These are phyloP conservation scores for Rhododendron vialii DNA, from an alignment of 148 eudicot species.

Conservation along the genomic window DNA sequence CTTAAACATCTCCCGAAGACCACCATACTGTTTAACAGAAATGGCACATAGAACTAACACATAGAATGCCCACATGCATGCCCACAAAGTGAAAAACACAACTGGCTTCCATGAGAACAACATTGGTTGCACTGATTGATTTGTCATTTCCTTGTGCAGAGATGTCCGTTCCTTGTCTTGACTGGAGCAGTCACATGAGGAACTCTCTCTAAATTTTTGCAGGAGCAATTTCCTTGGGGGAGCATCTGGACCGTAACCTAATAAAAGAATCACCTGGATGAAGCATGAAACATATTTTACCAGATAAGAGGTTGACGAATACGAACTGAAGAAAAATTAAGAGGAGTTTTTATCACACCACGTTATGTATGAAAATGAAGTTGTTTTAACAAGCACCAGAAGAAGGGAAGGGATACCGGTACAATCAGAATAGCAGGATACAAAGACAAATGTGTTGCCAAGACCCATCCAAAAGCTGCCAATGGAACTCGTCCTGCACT, in stretches of 20 bases:
- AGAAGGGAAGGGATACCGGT: constrained; percentile 54
- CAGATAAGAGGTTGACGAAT: background rate
- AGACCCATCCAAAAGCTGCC: constrained; percentile 90
- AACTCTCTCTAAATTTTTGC: constrained; percentile 20
- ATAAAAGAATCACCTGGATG: constrained; percentile 60
- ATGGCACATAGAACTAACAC: constrained; percentile 62
- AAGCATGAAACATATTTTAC: background rate
- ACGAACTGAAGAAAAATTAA: background rate
- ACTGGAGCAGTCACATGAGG: constrained; percentile 15
- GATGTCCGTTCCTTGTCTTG: constrained; percentile 22
- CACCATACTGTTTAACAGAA: constrained; percentile 66
- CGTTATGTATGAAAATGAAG: background rate
- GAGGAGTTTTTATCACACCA: background rate
- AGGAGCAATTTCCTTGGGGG: constrained; percentile 73
- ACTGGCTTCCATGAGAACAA: constrained; percentile 66
- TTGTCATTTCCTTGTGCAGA: constrained; percentile 22
- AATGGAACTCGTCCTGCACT: constrained; percentile 66
- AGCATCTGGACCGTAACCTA: constrained; percentile 80
- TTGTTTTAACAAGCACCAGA: background rate
- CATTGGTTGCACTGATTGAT: constrained; percentile 17
- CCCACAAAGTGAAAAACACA: constrained; percentile 64
- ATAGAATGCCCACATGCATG: constrained; percentile 61
- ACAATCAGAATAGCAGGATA: constrained; percentile 73
- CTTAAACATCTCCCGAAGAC: constrained; percentile 79
- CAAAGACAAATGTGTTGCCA: constrained; percentile 87